Conservation (phyloP, 2,329 filamentous ascomycete genomes). For the Aspergillus glaucus region DNA sequence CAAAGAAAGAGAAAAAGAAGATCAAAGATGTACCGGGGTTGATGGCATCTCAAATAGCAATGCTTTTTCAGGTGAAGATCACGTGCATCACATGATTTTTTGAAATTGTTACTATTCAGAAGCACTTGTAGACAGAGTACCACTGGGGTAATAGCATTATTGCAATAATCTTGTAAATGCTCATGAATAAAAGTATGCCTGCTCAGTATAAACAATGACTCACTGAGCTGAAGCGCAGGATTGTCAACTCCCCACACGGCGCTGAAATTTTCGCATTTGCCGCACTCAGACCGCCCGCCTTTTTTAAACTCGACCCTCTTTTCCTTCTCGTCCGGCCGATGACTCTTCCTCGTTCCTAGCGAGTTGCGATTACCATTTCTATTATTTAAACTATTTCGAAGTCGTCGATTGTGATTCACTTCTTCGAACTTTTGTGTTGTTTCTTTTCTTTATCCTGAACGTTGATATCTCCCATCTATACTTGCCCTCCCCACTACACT, state of each 20-base stretch:
- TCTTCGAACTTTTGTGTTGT: background rate
- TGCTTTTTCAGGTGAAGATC: background rate
- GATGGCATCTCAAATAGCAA: background rate
- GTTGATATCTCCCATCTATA: background rate
- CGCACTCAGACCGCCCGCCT: slow-evolving; percentile 26
- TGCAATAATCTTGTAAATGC: no score
- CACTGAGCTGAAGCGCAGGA: no score
- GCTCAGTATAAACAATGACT: no score
- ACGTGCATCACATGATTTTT: background rate
- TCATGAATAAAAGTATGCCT: no score
- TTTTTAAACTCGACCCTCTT: slow-evolving; percentile 19
- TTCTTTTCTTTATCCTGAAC: background rate
- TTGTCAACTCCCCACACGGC: slow-evolving; percentile 13
- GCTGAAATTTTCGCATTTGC: slow-evolving; percentile 24
- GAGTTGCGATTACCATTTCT: no score
- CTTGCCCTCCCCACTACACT: slow-evolving; percentile 6
- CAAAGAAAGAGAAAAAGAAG: slow-evolving; percentile 2
- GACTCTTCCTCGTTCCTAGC: slow-evolving; percentile 23
- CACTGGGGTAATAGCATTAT: background rate
- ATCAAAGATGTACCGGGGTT: background rate
- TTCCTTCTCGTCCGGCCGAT: slow-evolving; percentile 14
- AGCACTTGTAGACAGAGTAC: background rate
- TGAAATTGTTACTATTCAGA: background rate
- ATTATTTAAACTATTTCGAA: no score
- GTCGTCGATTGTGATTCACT: slow-evolving; percentile 2